These are phyloP conservation scores for Fraxinus americana DNA, from an alignment of 257 asterid species.

Conservation along the genomic window DNA sequence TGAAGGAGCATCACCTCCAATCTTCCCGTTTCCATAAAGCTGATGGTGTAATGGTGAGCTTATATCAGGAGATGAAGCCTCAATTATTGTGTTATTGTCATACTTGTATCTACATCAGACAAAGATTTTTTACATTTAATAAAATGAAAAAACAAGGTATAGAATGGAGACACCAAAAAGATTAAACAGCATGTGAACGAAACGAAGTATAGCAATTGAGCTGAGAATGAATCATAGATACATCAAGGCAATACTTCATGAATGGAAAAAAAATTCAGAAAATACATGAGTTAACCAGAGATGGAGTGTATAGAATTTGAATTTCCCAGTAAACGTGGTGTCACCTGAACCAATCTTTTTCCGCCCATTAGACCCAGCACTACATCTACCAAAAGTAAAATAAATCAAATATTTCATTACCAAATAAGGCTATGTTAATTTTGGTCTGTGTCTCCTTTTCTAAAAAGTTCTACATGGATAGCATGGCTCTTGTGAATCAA, in stretches of 20 bases:
- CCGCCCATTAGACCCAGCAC: not conserved
- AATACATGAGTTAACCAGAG: not conserved
- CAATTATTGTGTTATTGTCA: constrained; percentile 84
- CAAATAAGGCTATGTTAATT: not conserved
- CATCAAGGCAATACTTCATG: constrained; percentile 6
- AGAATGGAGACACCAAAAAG: not conserved
- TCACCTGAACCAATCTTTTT: not conserved
- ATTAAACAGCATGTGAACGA: not conserved
- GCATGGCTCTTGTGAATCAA: not conserved
- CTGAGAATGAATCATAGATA: constrained; percentile 11
- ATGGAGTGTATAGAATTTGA: not conserved
- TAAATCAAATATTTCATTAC: not conserved
- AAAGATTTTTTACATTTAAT: not conserved
- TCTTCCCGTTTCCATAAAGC: constrained; percentile 89
- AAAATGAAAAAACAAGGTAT: constrained; percentile 4
- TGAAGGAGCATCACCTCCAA: constrained; percentile 74
- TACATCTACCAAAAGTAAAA: not conserved
- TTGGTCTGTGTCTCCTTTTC: not conserved
- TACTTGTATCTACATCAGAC: constrained; percentile 74
- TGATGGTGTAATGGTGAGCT: constrained; percentile 91
- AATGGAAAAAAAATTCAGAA: not conserved
- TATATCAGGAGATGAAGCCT: constrained; percentile 81
- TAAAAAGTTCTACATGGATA: not conserved
- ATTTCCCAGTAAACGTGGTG: not conserved
- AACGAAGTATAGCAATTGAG: not conserved